Percentiles rank a stretch among this genome's conserved stretches.
Conservation (phyloP, 352 stramenopile genomes). For the Saprolegnia diclina region DNA sequence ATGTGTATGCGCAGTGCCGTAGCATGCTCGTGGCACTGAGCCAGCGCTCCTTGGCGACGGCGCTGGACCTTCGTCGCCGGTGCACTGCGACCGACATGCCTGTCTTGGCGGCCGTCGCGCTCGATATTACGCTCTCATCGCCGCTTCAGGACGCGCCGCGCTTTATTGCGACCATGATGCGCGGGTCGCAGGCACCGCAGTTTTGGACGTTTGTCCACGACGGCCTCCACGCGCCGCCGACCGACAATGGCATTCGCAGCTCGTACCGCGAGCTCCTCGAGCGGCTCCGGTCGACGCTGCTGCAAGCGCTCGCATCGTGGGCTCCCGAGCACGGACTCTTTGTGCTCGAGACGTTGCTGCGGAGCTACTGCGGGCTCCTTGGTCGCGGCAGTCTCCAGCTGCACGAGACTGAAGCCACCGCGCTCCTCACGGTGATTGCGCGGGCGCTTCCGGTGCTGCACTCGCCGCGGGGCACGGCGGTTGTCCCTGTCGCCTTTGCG, state of each 20-base stretch:
- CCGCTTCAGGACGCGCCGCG: not conserved
- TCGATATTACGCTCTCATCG: conserved; percentile 4
- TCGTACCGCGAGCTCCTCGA: not conserved
- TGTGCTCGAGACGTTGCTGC: not conserved
- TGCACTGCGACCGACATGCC: conserved; percentile 4
- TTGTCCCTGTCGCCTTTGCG: conserved; percentile 6
- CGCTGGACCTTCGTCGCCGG: not conserved
- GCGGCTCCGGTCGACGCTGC: not conserved
- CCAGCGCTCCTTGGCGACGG: not conserved
- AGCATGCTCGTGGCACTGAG: not conserved
- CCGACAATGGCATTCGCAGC: not conserved
- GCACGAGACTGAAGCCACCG: not conserved
- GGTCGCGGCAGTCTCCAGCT: conserved; percentile 5
- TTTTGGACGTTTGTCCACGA: conserved; percentile 19
- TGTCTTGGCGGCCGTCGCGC: not conserved
- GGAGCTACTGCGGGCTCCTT: conserved; percentile 19
- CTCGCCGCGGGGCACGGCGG: not conserved
- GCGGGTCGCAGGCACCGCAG: not conserved
- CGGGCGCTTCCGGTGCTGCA: not conserved
- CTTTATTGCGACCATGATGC: conserved; percentile 17
- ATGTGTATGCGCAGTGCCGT: not conserved
- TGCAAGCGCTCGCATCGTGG: not conserved
- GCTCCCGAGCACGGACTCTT: not conserved
- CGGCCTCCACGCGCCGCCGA: not conserved
- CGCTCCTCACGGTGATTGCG: conserved; percentile 1